These are phyloP conservation scores for Solanum paucissectum DNA, from an alignment of 257 asterid genomes.

Conservation along the genomic window DNA sequence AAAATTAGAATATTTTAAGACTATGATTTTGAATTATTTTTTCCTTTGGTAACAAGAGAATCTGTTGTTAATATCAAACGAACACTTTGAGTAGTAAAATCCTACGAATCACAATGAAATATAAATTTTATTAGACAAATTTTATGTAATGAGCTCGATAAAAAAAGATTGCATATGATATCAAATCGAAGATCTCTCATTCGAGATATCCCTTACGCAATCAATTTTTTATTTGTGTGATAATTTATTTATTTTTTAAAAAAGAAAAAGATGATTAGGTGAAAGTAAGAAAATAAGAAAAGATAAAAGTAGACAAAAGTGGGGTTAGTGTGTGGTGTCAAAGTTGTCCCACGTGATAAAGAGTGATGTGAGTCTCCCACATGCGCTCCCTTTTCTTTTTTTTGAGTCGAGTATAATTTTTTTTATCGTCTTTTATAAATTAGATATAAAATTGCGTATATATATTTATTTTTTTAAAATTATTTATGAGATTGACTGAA, in stretches of 20 bases:
- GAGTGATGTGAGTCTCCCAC: constrained; percentile 20
- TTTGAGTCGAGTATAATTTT: no score
- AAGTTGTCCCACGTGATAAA: constrained; percentile 42
- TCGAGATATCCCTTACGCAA: background rate
- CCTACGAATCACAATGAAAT: background rate
- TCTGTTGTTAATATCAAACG: background rate
- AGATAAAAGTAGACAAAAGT: background rate
- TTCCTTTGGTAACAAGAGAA: no score
- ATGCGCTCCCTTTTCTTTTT: constrained; percentile 1
- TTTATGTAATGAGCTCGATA: rapidly evolving
- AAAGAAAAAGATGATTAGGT: background rate
- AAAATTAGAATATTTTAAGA: background rate
- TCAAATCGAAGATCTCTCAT: background rate
- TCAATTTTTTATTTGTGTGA: background rate
- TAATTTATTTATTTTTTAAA: no score
- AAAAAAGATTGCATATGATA: background rate
- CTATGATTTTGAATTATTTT: background rate
- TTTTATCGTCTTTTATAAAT: no score
- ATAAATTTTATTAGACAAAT: rapidly evolving
- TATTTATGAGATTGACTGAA: background rate
- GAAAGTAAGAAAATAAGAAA: background rate
- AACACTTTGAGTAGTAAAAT: no score
- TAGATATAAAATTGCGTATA: no score
- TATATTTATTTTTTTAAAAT: no score
- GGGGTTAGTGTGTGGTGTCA: constrained; percentile 25